phyloP scores from a whole-genome alignment of 257 asterid species.

The Gynochthodes officinalis region DNA sequence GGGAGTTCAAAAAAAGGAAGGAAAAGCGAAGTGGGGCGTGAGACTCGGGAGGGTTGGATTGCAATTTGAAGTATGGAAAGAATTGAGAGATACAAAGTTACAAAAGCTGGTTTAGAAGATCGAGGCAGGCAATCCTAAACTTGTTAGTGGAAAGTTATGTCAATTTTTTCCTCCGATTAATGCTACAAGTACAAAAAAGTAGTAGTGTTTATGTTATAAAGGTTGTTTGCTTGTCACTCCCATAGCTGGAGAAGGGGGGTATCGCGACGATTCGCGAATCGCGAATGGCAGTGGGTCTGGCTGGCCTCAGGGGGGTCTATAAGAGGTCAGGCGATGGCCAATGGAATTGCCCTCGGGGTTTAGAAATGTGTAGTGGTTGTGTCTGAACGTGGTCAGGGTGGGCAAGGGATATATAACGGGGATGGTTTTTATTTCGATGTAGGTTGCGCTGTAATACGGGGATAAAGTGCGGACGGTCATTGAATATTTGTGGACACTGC shows the following conservation, averaged over 20 bases:
- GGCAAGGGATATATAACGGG: not conserved
- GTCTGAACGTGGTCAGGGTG: no score
- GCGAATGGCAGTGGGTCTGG: not conserved
- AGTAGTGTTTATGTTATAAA: no score
- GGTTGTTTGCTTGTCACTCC: no score
- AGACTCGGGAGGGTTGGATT: constrained; percentile 26
- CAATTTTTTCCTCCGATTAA: not conserved
- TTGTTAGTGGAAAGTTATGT: not conserved
- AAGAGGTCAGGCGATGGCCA: no score
- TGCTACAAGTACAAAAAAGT: no score
- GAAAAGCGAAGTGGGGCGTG: constrained; percentile 12
- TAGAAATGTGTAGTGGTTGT: no score
- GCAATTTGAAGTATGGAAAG: not conserved
- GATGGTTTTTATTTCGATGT: no score
- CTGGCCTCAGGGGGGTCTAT: no score
- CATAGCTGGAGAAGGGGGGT: no score
- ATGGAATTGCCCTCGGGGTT: no score
- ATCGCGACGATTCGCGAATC: no score
- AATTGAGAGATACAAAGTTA: constrained; percentile 23
- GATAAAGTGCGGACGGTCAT: not conserved
- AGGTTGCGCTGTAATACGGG: constrained; percentile 7
- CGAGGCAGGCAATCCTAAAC: not conserved
- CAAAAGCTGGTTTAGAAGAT: constrained; percentile 9
- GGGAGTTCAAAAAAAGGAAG: not conserved
- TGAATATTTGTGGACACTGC: not conserved